phyloP scores from a whole-genome alignment of 2,329 filamentous ascomycete genomes.

The Colletotrichum somersetense region DNA sequence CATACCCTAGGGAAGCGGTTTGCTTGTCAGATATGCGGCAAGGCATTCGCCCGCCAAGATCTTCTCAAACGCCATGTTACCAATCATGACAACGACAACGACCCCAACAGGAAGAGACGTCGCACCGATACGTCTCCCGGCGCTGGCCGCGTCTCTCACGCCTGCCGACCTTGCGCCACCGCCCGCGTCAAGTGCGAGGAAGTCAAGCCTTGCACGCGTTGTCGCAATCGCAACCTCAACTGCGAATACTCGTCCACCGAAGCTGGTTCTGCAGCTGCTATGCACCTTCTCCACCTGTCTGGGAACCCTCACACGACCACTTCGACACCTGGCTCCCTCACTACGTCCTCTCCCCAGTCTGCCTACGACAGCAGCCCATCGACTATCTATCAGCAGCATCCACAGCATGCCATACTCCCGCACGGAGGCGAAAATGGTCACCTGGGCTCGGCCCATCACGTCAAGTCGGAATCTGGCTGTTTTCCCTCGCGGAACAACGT shows the following conservation, averaged over 20 bases:
- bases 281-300: constrained; percentile 60
- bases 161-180: constrained; percentile 64
- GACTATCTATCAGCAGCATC: constrained; percentile 43
- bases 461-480: constrained; percentile 52
- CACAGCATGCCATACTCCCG: constrained; percentile 40
- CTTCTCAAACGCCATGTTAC: constrained; percentile 65
- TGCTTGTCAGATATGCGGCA: constrained; percentile 63
- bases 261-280: constrained; percentile 55
- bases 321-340: constrained; percentile 39
- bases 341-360: constrained; percentile 43
- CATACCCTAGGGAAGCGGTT: constrained; percentile 65
- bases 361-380: constrained; percentile 42
- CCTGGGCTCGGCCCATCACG: constrained; percentile 44
- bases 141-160: constrained; percentile 64
- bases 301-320: constrained; percentile 49
- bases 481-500: constrained; percentile 52
- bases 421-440: constrained; percentile 46
- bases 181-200: constrained; percentile 69
- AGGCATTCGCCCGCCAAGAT: constrained; percentile 67
- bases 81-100: constrained; percentile 62
- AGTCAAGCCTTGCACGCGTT: constrained; percentile 65
- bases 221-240: constrained; percentile 59
- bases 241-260: constrained; percentile 58
- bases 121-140: constrained; percentile 59
- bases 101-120: constrained; percentile 61